These are phyloP conservation scores for Blepharisma japonicum DNA, from an alignment of 73 alveolate species.

Conservation along the genomic window DNA sequence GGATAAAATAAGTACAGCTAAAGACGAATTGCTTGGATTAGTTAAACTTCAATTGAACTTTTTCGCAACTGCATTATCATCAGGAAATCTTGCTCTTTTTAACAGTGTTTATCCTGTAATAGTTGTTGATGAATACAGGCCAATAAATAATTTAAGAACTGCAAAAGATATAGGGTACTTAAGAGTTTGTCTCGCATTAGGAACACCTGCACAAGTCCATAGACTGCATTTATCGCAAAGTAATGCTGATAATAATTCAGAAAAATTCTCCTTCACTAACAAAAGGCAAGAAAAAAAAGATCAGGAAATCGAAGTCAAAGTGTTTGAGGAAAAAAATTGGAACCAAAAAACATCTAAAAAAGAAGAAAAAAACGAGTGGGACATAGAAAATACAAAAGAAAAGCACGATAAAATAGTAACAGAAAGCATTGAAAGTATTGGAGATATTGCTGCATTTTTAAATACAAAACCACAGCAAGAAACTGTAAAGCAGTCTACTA, in stretches of 20 bases:
- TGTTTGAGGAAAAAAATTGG: background rate
- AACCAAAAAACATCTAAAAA: background rate
- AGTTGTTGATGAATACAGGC: constrained; percentile 51
- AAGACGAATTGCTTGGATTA: constrained; percentile 52
- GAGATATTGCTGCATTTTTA: constrained; percentile 25
- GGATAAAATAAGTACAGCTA: constrained; percentile 46
- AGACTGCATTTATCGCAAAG: constrained; percentile 6
- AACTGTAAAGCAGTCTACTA: background rate
- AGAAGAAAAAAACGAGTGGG: background rate
- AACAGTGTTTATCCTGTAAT: constrained; percentile 61
- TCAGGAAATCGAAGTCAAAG: background rate
- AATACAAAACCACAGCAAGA: background rate
- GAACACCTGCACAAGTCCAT: constrained; percentile 49
- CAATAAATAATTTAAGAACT: constrained; percentile 42
- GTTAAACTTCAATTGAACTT: constrained; percentile 47
- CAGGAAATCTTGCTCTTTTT: constrained; percentile 24
- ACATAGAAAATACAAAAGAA: background rate
- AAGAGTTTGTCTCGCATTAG: constrained; percentile 53
- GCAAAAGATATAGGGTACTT: constrained; percentile 59
- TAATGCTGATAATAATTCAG: background rate
- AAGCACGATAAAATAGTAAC: background rate
- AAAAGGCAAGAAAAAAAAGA: background rate
- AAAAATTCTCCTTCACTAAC: background rate
- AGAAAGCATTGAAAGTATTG: constrained; percentile 29
- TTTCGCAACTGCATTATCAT: constrained; percentile 40